Conservation (phyloP, 2,329 filamentous ascomycete species). For the Rosellinia necatrix region DNA sequence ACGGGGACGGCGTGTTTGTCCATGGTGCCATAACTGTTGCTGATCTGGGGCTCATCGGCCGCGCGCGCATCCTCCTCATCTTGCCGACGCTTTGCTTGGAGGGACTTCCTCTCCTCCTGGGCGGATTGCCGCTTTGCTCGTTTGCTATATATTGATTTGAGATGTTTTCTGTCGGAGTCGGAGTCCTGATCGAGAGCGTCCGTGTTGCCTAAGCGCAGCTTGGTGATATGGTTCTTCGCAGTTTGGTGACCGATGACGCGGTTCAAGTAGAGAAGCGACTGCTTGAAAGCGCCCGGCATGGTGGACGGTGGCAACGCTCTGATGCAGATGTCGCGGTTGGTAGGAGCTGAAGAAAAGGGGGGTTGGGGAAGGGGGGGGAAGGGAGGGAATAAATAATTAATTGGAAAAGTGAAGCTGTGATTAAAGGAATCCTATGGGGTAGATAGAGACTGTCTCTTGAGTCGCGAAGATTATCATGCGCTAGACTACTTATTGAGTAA, state of each 20-base stretch:
- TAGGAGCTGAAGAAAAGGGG: neutral
- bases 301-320: slow-evolving; percentile 11
- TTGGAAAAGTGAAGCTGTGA: neutral
- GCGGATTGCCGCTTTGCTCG: slow-evolving; percentile 42
- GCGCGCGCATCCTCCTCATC: slow-evolving; percentile 41
- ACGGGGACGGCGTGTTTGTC: slow-evolving; percentile 49
- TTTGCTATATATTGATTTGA: slow-evolving; percentile 42
- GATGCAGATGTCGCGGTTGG: neutral
- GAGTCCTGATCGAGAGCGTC: slow-evolving; percentile 38
- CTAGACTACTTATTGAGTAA: too few species aligned
- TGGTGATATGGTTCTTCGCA: slow-evolving; percentile 47
- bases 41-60: slow-evolving; percentile 35
- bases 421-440: neutral
- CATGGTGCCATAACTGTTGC: slow-evolving; percentile 37
- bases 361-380: too few species aligned
- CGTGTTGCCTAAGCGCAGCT: slow-evolving; percentile 45
- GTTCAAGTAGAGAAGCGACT: slow-evolving; percentile 46
- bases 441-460: too few species aligned
- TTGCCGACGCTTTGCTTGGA: slow-evolving; percentile 41
- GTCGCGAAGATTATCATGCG: too few species aligned
- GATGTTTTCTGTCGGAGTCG: slow-evolving; percentile 39
- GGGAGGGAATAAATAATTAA: neutral
- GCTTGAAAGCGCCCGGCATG: slow-evolving; percentile 44
- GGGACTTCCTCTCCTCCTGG: slow-evolving; percentile 41
- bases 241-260: slow-evolving; percentile 44